Conservation (phyloP, 176 grass and related monocot species). For the Triticum turgidum region DNA sequence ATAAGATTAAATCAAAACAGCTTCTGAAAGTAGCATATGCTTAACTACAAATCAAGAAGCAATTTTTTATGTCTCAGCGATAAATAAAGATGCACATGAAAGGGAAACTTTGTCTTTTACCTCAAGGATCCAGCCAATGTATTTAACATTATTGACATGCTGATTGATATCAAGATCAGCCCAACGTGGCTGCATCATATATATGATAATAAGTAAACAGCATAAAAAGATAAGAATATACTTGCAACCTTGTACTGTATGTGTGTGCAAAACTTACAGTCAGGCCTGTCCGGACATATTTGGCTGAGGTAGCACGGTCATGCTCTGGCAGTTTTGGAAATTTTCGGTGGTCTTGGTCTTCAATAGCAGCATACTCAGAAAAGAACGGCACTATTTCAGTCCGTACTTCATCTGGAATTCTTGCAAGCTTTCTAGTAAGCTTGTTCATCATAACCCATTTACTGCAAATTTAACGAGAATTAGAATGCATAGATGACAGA, state of each 20-base stretch:
- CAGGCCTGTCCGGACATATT: conserved; percentile 77
- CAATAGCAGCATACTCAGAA: conserved; percentile 54
- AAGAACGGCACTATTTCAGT: conserved; percentile 88
- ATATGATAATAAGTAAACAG: conserved; percentile 3
- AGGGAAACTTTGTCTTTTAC: conserved; percentile 35
- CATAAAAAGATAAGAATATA: neutral
- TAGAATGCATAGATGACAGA: conserved; percentile 19
- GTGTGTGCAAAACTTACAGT: conserved; percentile 60
- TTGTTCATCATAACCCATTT: conserved; percentile 99
- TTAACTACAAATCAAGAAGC: neutral
- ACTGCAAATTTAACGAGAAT: conserved; percentile 40
- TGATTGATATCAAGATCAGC: conserved; percentile 77
- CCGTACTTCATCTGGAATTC: conserved; percentile 92
- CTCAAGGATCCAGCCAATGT: conserved; percentile 90
- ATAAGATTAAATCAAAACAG: neutral
- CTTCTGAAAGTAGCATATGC: neutral
- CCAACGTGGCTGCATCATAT: conserved; percentile 61
- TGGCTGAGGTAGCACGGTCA: conserved; percentile 38
- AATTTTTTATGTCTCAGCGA: neutral
- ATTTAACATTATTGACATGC: conserved; percentile 90
- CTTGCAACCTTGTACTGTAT: conserved; percentile 26
- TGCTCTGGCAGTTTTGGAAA: conserved; percentile 67
- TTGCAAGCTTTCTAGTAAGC: conserved; percentile 77
- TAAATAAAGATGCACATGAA: neutral
- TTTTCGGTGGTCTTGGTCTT: conserved; percentile 76